Percentiles rank a stretch among this genome's conserved stretches.
Conservation (phyloP, 2,329 filamentous ascomycete species). For the Akanthomyces muscarius region DNA sequence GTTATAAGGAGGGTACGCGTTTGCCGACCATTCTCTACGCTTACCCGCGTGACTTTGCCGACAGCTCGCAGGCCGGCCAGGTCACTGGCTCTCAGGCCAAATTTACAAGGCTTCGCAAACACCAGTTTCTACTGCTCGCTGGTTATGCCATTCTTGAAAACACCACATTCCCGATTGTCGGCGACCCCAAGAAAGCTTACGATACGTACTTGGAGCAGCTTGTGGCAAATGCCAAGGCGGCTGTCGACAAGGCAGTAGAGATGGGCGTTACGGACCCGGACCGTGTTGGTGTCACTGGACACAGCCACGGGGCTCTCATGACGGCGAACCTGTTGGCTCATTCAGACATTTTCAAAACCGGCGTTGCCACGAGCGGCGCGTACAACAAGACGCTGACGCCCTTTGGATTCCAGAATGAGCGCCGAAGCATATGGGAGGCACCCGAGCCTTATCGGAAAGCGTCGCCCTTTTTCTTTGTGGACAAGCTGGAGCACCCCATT, state of each 20-base stretch:
- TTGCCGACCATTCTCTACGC: slow-evolving; percentile 13
- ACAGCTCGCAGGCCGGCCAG: slow-evolving; percentile 5
- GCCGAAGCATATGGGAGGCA: slow-evolving; percentile 12
- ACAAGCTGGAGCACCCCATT: slow-evolving; percentile 8
- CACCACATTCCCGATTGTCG: slow-evolving; percentile 9
- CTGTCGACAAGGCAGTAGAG: slow-evolving; percentile 55
- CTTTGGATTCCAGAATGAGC: slow-evolving; percentile 15
- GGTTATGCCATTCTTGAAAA: slow-evolving; percentile 11
- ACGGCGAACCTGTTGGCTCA: slow-evolving; percentile 10
- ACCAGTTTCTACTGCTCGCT: slow-evolving; percentile 8
- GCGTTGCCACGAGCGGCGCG: slow-evolving; percentile 10
- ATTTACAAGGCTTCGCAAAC: slow-evolving; percentile 3
- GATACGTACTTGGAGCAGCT: slow-evolving; percentile 14
- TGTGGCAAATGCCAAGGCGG: slow-evolving; percentile 8
- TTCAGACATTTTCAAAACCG: slow-evolving; percentile 7
- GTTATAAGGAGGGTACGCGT: slow-evolving; percentile 10
- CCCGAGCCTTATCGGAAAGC: slow-evolving; percentile 10
- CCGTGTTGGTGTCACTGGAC: slow-evolving; percentile 8
- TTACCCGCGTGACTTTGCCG: slow-evolving; percentile 12
- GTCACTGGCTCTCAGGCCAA: slow-evolving; percentile 6
- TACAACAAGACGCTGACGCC: slow-evolving; percentile 17
- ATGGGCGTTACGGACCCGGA: slow-evolving; percentile 40
- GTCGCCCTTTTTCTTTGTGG: slow-evolving; percentile 8
- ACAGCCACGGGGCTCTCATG: slow-evolving; percentile 16
- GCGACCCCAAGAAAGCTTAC: slow-evolving; percentile 12